Evolutionary conservation across 768 basidiomycete genomes (phyloP).

Genomic region (Calocybe gangraenosa): DNA sequence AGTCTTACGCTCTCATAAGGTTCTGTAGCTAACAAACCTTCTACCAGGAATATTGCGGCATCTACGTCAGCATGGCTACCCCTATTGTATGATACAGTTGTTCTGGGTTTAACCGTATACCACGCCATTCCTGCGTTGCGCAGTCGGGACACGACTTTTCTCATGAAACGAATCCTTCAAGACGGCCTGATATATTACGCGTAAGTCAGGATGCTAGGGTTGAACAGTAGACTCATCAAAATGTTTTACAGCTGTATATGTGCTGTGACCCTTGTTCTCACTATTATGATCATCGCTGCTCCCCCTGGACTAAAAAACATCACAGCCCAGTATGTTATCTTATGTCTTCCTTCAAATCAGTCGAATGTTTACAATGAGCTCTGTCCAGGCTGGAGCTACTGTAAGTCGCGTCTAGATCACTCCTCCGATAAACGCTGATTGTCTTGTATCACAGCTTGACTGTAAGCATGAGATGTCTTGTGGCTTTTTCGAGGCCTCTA

Average conservation of each 20-base stretch:
- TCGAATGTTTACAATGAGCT: no score
- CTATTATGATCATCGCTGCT: constrained; percentile 41
- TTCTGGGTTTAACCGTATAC: constrained; percentile 34
- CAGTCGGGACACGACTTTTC: constrained; percentile 29
- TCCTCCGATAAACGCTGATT: no score
- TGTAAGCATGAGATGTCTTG: no score
- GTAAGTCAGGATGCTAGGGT: constrained; percentile 18
- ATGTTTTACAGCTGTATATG: constrained; percentile 36
- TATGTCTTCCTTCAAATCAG: not conserved
- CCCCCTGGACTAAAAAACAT: constrained; percentile 44
- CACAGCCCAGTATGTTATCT: constrained; percentile 39
- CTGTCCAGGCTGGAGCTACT: constrained; percentile 31
- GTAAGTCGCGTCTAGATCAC: no score
- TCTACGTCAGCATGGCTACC: constrained; percentile 51
- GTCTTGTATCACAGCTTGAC: no score
- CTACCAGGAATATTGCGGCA: constrained; percentile 31
- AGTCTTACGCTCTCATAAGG: constrained; percentile 15
- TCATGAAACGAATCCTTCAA: constrained; percentile 37
- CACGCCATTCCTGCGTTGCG: constrained; percentile 33
- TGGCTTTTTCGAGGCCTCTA: no score
- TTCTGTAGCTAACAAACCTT: constrained; percentile 1
- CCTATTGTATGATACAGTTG: constrained; percentile 42
- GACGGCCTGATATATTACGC: constrained; percentile 46
- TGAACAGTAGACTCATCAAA: not conserved
- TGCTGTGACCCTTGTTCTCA: constrained; percentile 37